phyloP scores from a whole-genome alignment of 2,329 filamentous ascomycete genomes.

The Trichothecium sympodiale region DNA sequence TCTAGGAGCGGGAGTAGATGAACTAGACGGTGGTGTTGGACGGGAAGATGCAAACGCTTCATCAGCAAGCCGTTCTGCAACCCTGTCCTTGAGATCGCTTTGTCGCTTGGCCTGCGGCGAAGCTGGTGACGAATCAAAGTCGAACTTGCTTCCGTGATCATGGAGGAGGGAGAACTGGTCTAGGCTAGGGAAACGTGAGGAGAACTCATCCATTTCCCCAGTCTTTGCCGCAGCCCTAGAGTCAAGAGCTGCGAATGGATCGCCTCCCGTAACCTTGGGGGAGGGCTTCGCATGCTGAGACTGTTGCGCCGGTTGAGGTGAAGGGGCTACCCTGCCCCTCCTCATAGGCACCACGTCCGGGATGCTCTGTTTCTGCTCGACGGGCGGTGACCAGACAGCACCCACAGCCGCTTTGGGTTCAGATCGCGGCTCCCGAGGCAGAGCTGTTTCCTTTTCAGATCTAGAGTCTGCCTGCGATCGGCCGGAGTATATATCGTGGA shows the following conservation, averaged over 20 bases:
- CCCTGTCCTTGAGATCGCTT: constrained; percentile 44
- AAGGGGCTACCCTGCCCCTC: constrained; percentile 54
- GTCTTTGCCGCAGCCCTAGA: constrained; percentile 36
- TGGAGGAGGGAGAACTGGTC: constrained; percentile 89
- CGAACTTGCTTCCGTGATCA: constrained; percentile 72
- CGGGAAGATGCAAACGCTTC: constrained; percentile 59
- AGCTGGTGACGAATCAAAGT: constrained; percentile 54
- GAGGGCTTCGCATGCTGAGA: constrained; percentile 52
- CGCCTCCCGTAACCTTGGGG: constrained; percentile 55
- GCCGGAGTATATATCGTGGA: constrained; percentile 73
- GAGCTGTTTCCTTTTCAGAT: constrained; percentile 32
- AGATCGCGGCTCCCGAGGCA: constrained; percentile 39
- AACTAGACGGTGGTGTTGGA: constrained; percentile 5
- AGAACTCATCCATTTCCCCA: constrained; percentile 63
- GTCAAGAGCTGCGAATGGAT: constrained; percentile 89
- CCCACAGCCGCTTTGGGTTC: constrained; percentile 56
- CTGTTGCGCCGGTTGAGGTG: constrained; percentile 26
- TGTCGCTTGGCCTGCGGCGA: constrained; percentile 36
- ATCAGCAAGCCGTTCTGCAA: constrained; percentile 70
- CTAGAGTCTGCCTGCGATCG: constrained; percentile 54
- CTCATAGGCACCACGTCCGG: constrained; percentile 93
- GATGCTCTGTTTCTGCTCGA: constrained; percentile 59
- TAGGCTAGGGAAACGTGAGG: constrained; percentile 75
- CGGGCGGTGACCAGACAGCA: constrained; percentile 68
- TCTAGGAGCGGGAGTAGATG: constrained; percentile 12